A percentile compares a stretch with the other conserved stretches of the same genome.
phyloP scores from a whole-genome alignment of 164 flowering plant species.

The Berberis vulgaris region DNA sequence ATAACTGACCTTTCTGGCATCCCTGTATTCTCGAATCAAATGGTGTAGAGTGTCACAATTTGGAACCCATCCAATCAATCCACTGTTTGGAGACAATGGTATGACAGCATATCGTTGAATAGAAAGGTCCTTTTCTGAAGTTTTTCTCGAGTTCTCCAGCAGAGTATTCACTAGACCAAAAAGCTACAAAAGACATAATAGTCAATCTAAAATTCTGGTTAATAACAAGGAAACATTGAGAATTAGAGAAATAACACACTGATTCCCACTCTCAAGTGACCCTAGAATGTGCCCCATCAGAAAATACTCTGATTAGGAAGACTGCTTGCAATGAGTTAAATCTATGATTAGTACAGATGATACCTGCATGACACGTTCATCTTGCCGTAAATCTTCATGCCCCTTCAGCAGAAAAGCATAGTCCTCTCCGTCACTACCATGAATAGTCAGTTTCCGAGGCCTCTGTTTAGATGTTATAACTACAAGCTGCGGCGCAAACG shows the following conservation, averaged over 20 bases:
- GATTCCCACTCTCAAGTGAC: too few species aligned
- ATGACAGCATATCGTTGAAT: conserved; percentile 87
- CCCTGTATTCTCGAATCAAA: conserved; percentile 91
- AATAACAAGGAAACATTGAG: too few species aligned
- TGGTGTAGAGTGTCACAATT: conserved; percentile 92
- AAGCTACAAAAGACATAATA: conserved; percentile 41
- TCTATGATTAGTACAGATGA: neutral
- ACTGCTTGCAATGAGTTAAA: too few species aligned
- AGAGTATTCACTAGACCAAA: conserved; percentile 96
- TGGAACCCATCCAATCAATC: conserved; percentile 97
- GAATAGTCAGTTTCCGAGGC: conserved; percentile 92
- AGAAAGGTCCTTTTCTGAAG: conserved; percentile 85
- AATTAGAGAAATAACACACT: too few species aligned
- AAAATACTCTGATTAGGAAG: too few species aligned
- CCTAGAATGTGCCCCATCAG: neutral
- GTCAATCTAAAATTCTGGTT: neutral
- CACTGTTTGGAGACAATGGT: conserved; percentile 96
- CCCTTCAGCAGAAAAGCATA: conserved; percentile 94
- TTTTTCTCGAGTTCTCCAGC: conserved; percentile 81
- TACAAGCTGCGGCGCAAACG: conserved; percentile 87
- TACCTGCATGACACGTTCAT: conserved; percentile 99
- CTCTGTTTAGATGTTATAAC: conserved; percentile 97
- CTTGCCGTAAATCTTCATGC: conserved; percentile 97
- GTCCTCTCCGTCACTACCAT: conserved; percentile 95
- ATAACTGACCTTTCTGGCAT: conserved; percentile 74